Percentiles rank a stretch among this genome's conserved stretches.
Conservation (phyloP, 2,329 filamentous ascomycete species). For the Niveomyces coronatus region DNA sequence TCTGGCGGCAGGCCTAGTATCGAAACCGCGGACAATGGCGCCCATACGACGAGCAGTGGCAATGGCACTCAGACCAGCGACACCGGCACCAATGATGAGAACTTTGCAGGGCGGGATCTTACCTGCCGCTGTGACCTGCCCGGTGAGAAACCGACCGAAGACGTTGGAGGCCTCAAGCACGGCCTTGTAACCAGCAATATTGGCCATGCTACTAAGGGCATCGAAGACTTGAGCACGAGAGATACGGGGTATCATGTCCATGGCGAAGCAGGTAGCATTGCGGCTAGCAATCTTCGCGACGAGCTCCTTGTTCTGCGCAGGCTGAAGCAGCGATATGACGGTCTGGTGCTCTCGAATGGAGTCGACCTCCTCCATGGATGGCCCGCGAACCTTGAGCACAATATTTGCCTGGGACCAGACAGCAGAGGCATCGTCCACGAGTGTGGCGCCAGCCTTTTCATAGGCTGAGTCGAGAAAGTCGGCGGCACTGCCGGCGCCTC, state of each 20-base stretch:
- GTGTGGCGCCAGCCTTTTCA: conserved; percentile 63
- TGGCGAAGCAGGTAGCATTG: conserved; percentile 70
- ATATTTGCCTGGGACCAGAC: conserved; percentile 71
- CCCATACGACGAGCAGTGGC: conserved; percentile 77
- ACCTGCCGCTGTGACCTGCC: conserved; percentile 81
- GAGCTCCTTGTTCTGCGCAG: conserved; percentile 65
- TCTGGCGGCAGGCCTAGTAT: conserved; percentile 76
- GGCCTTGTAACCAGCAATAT: conserved; percentile 89
- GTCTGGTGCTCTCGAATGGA: conserved; percentile 59
- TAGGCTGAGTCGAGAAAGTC: conserved; percentile 73
- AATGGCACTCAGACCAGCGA: conserved; percentile 81
- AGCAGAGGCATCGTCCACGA: conserved; percentile 55
- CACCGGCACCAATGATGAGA: conserved; percentile 80
- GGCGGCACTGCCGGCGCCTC: conserved; percentile 66
- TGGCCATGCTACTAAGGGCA: conserved; percentile 85
- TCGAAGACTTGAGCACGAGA: conserved; percentile 84
- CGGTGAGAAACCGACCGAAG: conserved; percentile 80
- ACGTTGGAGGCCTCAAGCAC: conserved; percentile 82
- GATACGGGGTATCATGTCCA: conserved; percentile 89
- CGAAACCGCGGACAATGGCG: conserved; percentile 82
- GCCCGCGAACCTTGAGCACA: conserved; percentile 73
- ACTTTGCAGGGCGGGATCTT: conserved; percentile 88
- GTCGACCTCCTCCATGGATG: conserved; percentile 59
- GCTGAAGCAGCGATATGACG: conserved; percentile 75
- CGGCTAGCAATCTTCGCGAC: conserved; percentile 62